phyloP scores from a whole-genome alignment of 2,329 filamentous ascomycete genomes.

The Leptoxyphium fumago region DNA sequence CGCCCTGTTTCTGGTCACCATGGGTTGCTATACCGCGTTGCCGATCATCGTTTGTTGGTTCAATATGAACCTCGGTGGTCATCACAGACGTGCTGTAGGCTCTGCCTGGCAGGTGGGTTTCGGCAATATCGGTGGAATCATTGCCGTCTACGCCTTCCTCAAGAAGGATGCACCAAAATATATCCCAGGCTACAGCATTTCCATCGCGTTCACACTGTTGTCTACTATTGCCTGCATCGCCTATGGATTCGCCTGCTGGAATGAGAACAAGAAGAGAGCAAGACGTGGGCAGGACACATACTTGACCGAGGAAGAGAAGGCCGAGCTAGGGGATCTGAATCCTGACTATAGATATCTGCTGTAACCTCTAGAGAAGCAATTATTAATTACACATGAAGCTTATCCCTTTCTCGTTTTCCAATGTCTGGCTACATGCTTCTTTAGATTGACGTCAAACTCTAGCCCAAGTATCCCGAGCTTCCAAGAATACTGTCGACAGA shows the following conservation, averaged over 20 bases:
- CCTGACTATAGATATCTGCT: conserved; percentile 46
- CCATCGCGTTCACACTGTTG: conserved; percentile 57
- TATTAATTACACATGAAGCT: too few species aligned
- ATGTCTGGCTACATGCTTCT: too few species aligned
- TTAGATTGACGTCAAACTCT: too few species aligned
- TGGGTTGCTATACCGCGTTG: conserved; percentile 63
- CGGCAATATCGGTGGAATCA: conserved; percentile 37
- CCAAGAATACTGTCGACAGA: too few species aligned
- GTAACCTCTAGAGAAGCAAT: conserved; percentile 16
- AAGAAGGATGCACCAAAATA: conserved; percentile 51
- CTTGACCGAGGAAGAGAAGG: conserved; percentile 48
- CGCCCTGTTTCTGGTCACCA: conserved; percentile 67
- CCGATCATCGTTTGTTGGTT: conserved; percentile 50
- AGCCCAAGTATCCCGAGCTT: too few species aligned
- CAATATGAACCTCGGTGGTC: conserved; percentile 39
- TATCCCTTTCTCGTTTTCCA: too few species aligned
- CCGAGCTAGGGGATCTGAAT: conserved; percentile 43
- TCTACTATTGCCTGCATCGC: conserved; percentile 45
- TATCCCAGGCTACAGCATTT: conserved; percentile 61
- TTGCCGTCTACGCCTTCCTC: conserved; percentile 36
- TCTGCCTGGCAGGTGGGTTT: conserved; percentile 36
- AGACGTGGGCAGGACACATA: conserved; percentile 30
- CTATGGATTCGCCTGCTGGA: conserved; percentile 45
- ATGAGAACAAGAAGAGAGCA: conserved; percentile 47
- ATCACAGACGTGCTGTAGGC: conserved; percentile 34